Conservation (phyloP, 2,329 filamentous ascomycete genomes). For the Paramyrothecium roridum region DNA sequence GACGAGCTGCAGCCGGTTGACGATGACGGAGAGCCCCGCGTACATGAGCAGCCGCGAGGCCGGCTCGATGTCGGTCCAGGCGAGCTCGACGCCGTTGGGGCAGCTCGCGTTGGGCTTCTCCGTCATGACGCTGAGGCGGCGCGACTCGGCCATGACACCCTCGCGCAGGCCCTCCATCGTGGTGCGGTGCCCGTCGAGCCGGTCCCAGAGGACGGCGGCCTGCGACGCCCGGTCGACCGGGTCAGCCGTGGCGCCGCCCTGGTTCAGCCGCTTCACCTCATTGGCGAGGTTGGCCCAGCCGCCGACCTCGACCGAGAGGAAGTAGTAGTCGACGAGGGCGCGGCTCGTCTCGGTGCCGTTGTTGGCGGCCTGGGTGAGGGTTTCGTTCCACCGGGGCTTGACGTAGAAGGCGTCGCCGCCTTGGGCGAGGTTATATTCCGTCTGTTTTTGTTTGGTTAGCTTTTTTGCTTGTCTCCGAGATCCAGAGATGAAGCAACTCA, state of each 20-base stretch:
- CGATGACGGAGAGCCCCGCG: neutral
- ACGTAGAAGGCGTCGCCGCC: constrained; percentile 1
- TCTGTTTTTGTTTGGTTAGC: neutral
- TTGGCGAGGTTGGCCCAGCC: neutral
- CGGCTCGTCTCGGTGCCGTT: neutral
- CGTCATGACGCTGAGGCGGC: neutral
- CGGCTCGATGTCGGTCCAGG: neutral
- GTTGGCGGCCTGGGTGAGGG: neutral
- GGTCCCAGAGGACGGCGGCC: neutral
- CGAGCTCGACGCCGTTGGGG: neutral
- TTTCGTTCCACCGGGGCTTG: neutral
- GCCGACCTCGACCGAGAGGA: neutral
- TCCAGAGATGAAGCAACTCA: too few relatives aligned
- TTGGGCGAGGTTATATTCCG: neutral
- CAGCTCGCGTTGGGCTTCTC: neutral
- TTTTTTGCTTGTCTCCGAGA: too few relatives aligned
- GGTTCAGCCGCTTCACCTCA: neutral
- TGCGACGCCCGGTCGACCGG: neutral
- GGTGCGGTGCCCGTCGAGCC: neutral
- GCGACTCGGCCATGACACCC: neutral
- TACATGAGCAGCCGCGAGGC: neutral
- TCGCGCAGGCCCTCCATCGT: neutral
- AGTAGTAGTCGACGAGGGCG: neutral
- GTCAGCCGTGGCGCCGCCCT: neutral
- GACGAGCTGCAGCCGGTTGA: neutral